These are phyloP conservation scores for Plasmopara muralis DNA, from an alignment of 352 stramenopile species.

Conservation along the genomic window DNA sequence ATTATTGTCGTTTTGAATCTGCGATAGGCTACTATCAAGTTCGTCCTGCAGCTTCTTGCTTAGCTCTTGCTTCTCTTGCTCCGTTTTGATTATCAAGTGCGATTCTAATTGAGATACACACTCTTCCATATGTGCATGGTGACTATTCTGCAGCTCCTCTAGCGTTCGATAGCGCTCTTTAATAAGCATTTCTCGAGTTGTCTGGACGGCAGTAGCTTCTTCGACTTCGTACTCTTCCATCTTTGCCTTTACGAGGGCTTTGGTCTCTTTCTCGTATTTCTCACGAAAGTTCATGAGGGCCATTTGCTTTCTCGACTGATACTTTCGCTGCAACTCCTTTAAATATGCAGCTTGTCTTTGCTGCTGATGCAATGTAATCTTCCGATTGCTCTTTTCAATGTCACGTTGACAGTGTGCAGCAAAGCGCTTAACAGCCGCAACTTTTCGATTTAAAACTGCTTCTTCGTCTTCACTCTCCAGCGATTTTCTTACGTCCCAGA, in stretches of 20 bases:
- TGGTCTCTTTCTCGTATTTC: slow-evolving; percentile 46
- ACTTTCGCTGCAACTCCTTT: slow-evolving; percentile 54
- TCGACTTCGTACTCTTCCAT: slow-evolving; percentile 47
- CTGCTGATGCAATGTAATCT: slow-evolving; percentile 30
- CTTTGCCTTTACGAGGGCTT: slow-evolving; percentile 29
- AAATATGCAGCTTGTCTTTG: slow-evolving; percentile 30
- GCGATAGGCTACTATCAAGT: slow-evolving; percentile 18
- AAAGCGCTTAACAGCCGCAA: slow-evolving; percentile 29
- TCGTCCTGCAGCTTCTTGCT: slow-evolving; percentile 33
- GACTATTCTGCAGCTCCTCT: slow-evolving; percentile 25
- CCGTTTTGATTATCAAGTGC: slow-evolving; percentile 31
- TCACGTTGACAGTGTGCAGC: slow-evolving; percentile 28
- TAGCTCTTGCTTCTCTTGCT: slow-evolving; percentile 28
- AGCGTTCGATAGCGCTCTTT: slow-evolving; percentile 30
- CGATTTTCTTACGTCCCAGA: slow-evolving; percentile 5
- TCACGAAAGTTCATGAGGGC: slow-evolving; percentile 39
- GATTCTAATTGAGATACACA: slow-evolving; percentile 31
- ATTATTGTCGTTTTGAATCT: slow-evolving; percentile 29
- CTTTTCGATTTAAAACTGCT: slow-evolving; percentile 25
- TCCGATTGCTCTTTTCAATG: slow-evolving; percentile 25
- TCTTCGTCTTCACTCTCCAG: slow-evolving; percentile 21
- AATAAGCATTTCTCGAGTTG: slow-evolving; percentile 21
- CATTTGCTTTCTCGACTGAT: slow-evolving; percentile 57
- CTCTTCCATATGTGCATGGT: slow-evolving; percentile 35
- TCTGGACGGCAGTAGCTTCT: slow-evolving; percentile 27